Conservation (phyloP, 2,329 filamentous ascomycete species). For the Cylindrodendrum hubeiense region DNA sequence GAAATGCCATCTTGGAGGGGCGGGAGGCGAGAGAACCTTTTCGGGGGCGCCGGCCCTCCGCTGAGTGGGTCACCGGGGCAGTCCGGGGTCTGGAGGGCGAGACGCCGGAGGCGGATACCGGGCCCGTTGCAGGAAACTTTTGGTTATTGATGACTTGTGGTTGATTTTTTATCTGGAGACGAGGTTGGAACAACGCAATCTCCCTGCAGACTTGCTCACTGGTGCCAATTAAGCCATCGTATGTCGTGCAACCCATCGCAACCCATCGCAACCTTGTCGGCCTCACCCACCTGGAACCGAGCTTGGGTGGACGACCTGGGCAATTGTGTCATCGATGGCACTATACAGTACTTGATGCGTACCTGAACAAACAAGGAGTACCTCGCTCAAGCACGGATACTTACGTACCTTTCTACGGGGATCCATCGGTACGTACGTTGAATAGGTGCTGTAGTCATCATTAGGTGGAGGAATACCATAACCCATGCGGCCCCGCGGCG, state of each 20-base stretch:
- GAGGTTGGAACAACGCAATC: constrained; percentile 20
- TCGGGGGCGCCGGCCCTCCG: constrained; percentile 42
- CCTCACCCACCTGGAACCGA: constrained; percentile 32
- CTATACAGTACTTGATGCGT: constrained; percentile 14
- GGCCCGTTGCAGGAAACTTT: constrained; percentile 1
- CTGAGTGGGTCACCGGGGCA: constrained; percentile 42
- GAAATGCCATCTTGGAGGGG: constrained; percentile 40
- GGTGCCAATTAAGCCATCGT: constrained; percentile 13
- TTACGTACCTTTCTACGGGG: constrained; percentile 36
- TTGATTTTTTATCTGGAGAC: not conserved
- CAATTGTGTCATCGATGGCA: constrained; percentile 45
- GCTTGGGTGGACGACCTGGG: constrained; percentile 23
- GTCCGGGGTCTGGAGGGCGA: constrained; percentile 32
- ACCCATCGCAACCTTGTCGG: constrained; percentile 30
- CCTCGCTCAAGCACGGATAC: constrained; percentile 31
- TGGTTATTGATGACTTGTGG: not conserved
- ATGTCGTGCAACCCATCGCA: constrained; percentile 40
- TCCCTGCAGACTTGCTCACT: constrained; percentile 20
- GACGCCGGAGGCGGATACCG: constrained; percentile 28
- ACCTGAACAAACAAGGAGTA: not conserved
- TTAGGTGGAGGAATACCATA: constrained; percentile 5
- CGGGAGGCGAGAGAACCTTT: constrained; percentile 23
- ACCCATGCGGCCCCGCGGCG: constrained; percentile 39
- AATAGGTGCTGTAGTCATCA: not conserved
- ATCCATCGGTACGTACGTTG: not conserved